Percentiles rank a stretch among this genome's conserved stretches.
These are phyloP conservation scores for Podospora pseudocomata DNA, from an alignment of 495 filamentous ascomycete species.

Conservation along the genomic window DNA sequence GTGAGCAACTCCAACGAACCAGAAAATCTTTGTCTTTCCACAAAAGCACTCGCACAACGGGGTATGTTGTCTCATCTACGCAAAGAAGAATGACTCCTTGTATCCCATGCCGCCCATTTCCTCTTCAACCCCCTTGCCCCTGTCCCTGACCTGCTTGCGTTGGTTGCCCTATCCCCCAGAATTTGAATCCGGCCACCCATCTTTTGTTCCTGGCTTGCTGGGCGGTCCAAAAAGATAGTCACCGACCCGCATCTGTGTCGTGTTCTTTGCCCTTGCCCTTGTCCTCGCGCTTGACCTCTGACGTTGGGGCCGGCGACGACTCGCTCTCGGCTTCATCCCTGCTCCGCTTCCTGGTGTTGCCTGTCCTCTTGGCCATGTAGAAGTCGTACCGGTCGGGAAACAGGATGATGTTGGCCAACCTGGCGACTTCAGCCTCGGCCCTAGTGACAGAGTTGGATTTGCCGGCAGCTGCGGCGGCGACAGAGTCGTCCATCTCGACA, in stretches of 20 bases:
- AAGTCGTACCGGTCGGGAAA: slow-evolving; percentile 51
- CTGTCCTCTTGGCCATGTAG: slow-evolving; percentile 41
- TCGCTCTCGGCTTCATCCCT: slow-evolving; percentile 2
- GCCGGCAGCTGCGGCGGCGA: slow-evolving; percentile 3
- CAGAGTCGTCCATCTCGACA: slow-evolving; percentile 24
- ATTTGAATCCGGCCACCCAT: slow-evolving; percentile 1
- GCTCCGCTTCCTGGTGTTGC: slow-evolving; percentile 20
- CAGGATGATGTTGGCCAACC: slow-evolving; percentile 49
- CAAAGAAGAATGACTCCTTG: slow-evolving; percentile 1
- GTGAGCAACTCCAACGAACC: neutral
- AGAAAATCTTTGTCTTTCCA: neutral
- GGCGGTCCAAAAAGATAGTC: neutral
- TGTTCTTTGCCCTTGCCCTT: slow-evolving; percentile 13
- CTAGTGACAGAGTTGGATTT: slow-evolving; percentile 26
- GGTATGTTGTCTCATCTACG: slow-evolving; percentile 9
- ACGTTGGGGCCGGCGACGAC: neutral
- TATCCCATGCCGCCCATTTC: neutral
- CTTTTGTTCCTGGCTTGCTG: neutral
- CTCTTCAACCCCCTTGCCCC: neutral
- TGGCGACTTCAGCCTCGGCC: slow-evolving; percentile 46
- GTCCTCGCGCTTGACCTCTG: neutral
- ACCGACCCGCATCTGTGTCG: slow-evolving; percentile 2
- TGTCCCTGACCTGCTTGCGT: slow-evolving; percentile 2
- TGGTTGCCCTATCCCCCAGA: neutral
- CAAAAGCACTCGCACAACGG: slow-evolving; percentile 2